Conservation (phyloP, 345 rosid genomes). For the Mangifera indica region DNA sequence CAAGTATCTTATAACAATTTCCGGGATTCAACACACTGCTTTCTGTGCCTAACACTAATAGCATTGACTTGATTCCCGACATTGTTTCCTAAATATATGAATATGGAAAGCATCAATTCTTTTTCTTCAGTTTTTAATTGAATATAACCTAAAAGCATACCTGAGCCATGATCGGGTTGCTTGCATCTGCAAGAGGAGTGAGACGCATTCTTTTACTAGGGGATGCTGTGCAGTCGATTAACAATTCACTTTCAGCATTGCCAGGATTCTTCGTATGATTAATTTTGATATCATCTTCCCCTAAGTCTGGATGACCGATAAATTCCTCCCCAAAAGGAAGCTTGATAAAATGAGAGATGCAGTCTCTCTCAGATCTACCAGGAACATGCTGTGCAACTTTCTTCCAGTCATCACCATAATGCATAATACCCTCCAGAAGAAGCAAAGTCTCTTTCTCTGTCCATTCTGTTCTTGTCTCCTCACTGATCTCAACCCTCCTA, state of each 20-base stretch:
- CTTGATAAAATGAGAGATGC: conserved; percentile 72
- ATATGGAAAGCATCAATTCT: no score
- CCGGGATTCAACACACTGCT: not conserved
- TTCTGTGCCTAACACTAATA: not conserved
- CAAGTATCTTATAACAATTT: not conserved
- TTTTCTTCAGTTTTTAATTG: no score
- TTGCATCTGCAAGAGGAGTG: conserved; percentile 88
- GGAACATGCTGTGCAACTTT: conserved; percentile 77
- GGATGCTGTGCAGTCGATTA: conserved; percentile 27
- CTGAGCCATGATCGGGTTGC: conserved; percentile 99
- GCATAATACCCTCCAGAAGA: conserved; percentile 77
- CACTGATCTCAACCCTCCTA: conserved; percentile 79
- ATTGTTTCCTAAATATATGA: not conserved
- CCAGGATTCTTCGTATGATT: conserved; percentile 31
- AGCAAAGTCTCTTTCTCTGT: conserved; percentile 75
- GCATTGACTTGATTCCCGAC: not conserved
- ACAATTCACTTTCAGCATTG: conserved; percentile 39
- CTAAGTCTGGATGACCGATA: conserved; percentile 40
- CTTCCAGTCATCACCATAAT: conserved; percentile 89
- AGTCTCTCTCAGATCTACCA: conserved; percentile 85
- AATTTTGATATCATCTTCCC: conserved; percentile 35
- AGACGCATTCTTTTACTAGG: conserved; percentile 59
- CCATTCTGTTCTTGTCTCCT: conserved; percentile 68
- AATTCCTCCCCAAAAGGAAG: conserved; percentile 87
- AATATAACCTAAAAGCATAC: conserved; percentile 30